Conservation (phyloP, 140 eudicot species). For the Oenanthe javanica region DNA sequence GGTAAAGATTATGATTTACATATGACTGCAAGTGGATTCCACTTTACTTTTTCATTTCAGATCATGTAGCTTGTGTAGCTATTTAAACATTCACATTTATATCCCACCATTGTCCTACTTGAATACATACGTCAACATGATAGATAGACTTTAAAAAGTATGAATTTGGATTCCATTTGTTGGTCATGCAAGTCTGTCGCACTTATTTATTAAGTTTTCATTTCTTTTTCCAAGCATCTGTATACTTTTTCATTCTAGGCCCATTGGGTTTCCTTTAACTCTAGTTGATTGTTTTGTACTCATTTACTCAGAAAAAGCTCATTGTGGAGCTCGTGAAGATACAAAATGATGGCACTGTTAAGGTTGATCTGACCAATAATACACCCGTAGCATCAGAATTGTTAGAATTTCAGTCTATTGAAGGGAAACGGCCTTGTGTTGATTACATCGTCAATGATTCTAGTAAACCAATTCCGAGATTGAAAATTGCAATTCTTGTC, state of each 20-base stretch:
- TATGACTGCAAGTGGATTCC: neutral
- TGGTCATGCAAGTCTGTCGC: neutral
- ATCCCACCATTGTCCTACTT: neutral
- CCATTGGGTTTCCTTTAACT: neutral
- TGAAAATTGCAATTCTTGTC: conserved; percentile 77
- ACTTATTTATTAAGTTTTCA: neutral
- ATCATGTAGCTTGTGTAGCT: neutral
- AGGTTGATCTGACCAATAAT: conserved; percentile 62
- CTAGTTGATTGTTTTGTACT: neutral
- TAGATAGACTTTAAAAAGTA: neutral
- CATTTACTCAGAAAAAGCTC: conserved; percentile 48
- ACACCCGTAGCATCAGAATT: conserved; percentile 64
- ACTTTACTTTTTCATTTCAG: neutral
- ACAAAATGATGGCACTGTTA: conserved; percentile 77
- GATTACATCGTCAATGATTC: conserved; percentile 41
- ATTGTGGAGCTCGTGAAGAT: conserved; percentile 68
- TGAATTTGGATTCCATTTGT: neutral
- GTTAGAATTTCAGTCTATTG: conserved; percentile 54
- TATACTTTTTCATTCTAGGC: neutral
- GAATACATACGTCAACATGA: neutral
- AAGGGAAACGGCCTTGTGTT: conserved; percentile 33
- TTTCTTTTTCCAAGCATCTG: neutral
- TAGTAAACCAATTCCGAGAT: conserved; percentile 50
- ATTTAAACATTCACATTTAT: neutral
- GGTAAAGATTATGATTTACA: conserved; percentile 22